A percentile compares a stretch with the other conserved stretches of the same genome.
Evolutionary conservation across 805 yeast species (phyloP).

Genomic region (Candida hispaniensis): DNA sequence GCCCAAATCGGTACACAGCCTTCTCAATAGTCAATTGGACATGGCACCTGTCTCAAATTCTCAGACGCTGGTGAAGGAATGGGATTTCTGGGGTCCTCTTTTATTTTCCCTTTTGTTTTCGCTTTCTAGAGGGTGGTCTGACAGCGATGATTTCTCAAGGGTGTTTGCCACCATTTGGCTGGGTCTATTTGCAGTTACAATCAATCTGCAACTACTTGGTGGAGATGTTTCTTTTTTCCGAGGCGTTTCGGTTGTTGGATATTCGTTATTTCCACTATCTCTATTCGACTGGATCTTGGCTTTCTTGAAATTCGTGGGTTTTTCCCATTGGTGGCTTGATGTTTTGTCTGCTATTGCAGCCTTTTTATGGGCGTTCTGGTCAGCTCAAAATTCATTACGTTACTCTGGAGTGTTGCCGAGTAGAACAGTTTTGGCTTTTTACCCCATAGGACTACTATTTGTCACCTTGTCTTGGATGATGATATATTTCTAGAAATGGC

Average conservation of each 20-base stretch:
- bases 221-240: constrained; percentile 54
- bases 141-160: constrained; percentile 38
- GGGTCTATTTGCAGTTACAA: constrained; percentile 48
- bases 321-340: too few species aligned
- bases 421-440: constrained; percentile 49
- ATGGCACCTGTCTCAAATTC: constrained; percentile 27
- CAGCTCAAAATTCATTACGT: constrained; percentile 50
- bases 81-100: constrained; percentile 54
- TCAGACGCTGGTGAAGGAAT: constrained; percentile 21
- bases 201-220: constrained; percentile 54
- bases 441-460: constrained; percentile 56
- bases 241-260: constrained; percentile 61
- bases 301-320: constrained; percentile 37
- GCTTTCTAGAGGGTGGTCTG: constrained; percentile 40
- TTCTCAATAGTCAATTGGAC: constrained; percentile 42
- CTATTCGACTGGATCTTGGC: constrained; percentile 40
- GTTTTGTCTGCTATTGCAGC: constrained; percentile 33
- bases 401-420: constrained; percentile 54
- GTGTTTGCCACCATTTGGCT: constrained; percentile 55
- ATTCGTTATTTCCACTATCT: constrained; percentile 56
- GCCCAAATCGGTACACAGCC: constrained; percentile 25
- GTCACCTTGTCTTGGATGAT: constrained; percentile 54
- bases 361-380: constrained; percentile 53
- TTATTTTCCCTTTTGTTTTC: constrained; percentile 48
- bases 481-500: constrained; percentile 43